A percentile compares a stretch with the other conserved stretches of the same genome.
phyloP scores from a whole-genome alignment of 345 rosid species.

The Ceriops tagal region DNA sequence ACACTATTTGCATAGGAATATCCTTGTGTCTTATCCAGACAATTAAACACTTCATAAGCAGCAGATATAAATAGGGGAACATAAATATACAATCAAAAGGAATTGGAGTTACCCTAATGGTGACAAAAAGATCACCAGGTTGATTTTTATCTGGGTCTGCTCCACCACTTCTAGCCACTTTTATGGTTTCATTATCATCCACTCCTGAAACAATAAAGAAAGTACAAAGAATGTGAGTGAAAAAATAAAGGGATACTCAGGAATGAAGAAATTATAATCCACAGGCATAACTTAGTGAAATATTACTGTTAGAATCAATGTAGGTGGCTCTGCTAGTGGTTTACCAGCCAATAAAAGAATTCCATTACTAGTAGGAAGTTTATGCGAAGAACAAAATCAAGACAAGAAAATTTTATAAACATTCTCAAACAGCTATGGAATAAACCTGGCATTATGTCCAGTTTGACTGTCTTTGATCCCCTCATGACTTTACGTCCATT shows the following conservation, averaged over 20 bases:
- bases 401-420: neutral
- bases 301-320: too few relatives aligned
- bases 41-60: neutral
- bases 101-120: conserved; percentile 54
- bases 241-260: neutral
- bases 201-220: conserved; percentile 48
- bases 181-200: conserved; percentile 67
- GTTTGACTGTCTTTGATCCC: conserved; percentile 78
- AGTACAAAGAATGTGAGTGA: neutral
- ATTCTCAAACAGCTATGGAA: neutral
- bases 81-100: neutral
- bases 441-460: conserved; percentile 81
- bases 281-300: neutral
- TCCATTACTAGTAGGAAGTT: neutral
- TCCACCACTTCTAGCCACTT: conserved; percentile 78
- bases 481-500: conserved; percentile 70
- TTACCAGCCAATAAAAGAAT: too few relatives aligned
- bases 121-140: conserved; percentile 89
- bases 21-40: neutral
- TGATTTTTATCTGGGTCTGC: conserved; percentile 95
- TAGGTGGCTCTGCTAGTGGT: too few relatives aligned
- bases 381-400: neutral
- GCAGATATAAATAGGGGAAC: neutral
- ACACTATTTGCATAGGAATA: neutral
- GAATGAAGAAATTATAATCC: neutral